Evolutionary conservation across 805 yeast genomes (phyloP), one percentile per base, ranked within the genome.

Genomic region (Saturnispora diversa): DNA sequence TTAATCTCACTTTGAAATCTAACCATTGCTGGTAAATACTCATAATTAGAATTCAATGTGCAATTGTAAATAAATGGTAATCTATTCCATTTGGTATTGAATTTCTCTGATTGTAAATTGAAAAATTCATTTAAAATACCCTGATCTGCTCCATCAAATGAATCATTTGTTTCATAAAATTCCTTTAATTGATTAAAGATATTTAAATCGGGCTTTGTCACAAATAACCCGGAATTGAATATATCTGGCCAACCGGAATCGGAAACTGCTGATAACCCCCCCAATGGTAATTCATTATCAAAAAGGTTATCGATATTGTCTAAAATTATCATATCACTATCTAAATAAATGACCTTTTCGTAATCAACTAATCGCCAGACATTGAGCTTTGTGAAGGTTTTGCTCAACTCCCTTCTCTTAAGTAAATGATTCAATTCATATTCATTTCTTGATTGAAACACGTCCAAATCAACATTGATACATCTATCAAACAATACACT

Each of bases 181-280:
- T 47, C 35, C 21, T 56, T 44, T 35, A 86, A 65, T 24, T 63
- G 60, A 3, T 56, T 45, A 49, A 64, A 78, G 16, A 66, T 69
- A 0, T 49, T 44, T 1, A 46, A 29, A 48, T 66, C 63, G 3
- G 94, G 94, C 26, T 67, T 65, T 21, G 77, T 55, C 3, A 77
- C 64, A 52, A 85, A 66, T 16, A 85, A 74, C 4, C 95, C 95
- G 24, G 87, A 74, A 59, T 86, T 85, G 65, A 86, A 86, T 51
- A 81, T 70, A 62, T 86, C 95, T 0, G 95, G 95, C 84, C 94
- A 86, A 11, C 95, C 94, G n/a, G 75, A 67, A 61, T 86, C 95
- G 0, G 94, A 83, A 12, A 80, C 65, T 1, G 92, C 88, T 28
- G 64, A 47, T 3, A 72, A 58, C 8, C 51, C 58, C 50, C 40